phyloP scores from a whole-genome alignment of 2,329 filamentous ascomycete genomes.

The Ascochyta koolunga region DNA sequence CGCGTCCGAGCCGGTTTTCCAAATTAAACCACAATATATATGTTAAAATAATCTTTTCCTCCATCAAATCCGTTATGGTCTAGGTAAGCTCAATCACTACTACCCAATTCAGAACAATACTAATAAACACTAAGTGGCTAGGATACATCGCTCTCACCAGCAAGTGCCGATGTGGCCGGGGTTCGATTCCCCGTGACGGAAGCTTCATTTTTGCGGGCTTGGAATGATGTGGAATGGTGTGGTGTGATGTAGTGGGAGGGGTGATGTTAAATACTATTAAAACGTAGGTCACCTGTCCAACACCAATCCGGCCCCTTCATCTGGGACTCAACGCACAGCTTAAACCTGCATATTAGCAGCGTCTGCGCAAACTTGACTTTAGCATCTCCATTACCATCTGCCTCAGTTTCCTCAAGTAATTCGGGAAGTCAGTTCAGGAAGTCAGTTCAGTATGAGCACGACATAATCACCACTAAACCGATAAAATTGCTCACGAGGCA shows the following conservation, averaged over 20 bases:
- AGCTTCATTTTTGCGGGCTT: background rate
- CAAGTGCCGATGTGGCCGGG: conserved; percentile 18
- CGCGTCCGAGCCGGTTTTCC: no score
- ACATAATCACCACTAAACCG: no score
- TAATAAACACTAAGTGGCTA: conserved; percentile 7
- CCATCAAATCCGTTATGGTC: conserved; percentile 14
- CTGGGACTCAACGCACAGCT: conserved; percentile 23
- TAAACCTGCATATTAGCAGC: conserved; percentile 52
- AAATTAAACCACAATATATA: no score
- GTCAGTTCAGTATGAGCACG: no score
- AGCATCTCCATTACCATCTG: conserved; percentile 52
- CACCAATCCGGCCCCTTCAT: conserved; percentile 19
- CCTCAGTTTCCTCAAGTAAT: background rate
- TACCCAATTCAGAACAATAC: background rate
- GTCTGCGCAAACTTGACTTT: conserved; percentile 57
- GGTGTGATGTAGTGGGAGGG: background rate
- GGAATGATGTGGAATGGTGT: no score
- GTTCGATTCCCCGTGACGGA: conserved; percentile 18
- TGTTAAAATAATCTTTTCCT: no score
- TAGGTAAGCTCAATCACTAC: conserved; percentile 5
- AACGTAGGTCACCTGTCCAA: no score
- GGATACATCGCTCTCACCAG: conserved; percentile 17
- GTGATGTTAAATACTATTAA: no score
- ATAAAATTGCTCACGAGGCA: no score
- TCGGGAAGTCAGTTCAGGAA: no score